phyloP scores from a whole-genome alignment of 352 stramenopile species.

The Heterotrichella gracilis region DNA sequence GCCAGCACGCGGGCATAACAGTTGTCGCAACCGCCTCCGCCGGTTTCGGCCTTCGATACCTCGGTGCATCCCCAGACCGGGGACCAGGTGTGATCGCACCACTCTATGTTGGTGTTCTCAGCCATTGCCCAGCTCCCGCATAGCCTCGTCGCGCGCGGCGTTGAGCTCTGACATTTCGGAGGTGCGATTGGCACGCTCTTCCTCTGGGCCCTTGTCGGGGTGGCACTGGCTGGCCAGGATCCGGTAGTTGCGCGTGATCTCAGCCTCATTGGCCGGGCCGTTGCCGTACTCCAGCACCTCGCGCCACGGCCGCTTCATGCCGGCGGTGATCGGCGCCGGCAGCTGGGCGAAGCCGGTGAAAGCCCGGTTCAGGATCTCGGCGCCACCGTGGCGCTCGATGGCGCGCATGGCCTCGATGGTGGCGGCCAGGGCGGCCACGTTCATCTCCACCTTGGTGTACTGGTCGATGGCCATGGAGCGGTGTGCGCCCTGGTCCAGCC shows the following conservation, averaged over 20 bases:
- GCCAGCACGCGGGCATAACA: neutral
- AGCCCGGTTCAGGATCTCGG: neutral
- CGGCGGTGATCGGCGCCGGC: neutral
- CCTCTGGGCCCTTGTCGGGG: neutral
- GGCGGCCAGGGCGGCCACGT: neutral
- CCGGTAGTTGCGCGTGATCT: neutral
- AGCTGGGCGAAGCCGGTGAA: neutral
- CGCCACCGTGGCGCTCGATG: neutral
- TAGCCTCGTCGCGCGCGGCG: no score
- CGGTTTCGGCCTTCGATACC: no score
- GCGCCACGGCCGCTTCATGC: no score
- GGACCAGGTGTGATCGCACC: neutral
- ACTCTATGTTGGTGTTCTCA: slow-evolving; percentile 10
- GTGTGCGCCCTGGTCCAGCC: no score
- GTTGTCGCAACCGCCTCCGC: slow-evolving; percentile 8
- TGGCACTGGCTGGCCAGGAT: neutral
- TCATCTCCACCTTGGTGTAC: neutral
- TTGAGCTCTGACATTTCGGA: no score
- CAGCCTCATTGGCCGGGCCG: neutral
- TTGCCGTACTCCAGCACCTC: neutral
- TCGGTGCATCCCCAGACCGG: neutral
- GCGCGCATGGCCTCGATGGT: slow-evolving; percentile 8
- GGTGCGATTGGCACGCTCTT: neutral
- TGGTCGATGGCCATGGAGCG: no score
- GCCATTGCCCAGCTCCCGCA: neutral